phyloP scores from a whole-genome alignment of 192 early-diverging fungal species.

The Backusella westeae region DNA sequence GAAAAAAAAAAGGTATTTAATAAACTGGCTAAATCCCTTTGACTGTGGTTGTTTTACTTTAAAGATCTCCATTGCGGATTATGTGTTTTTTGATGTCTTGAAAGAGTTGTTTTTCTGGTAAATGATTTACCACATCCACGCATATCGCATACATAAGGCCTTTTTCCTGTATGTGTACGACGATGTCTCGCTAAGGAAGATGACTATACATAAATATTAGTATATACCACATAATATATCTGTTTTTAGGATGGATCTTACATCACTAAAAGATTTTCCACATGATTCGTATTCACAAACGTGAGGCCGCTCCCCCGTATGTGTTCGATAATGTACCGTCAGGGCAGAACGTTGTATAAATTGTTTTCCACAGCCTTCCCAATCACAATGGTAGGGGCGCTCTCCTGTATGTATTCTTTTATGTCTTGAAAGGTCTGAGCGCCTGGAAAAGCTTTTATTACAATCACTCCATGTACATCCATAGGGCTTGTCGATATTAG shows the following conservation, averaged over 20 bases:
- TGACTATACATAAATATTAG: slow-evolving; percentile 39
- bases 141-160: slow-evolving; percentile 69
- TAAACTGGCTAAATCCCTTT: background rate
- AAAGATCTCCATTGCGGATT: slow-evolving; percentile 47
- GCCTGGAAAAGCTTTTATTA: slow-evolving; percentile 50
- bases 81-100: slow-evolving; percentile 59
- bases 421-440: slow-evolving; percentile 55
- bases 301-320: slow-evolving; percentile 68
- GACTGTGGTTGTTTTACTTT: slow-evolving; percentile 22
- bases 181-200: slow-evolving; percentile 78
- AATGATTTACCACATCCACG: slow-evolving; percentile 74
- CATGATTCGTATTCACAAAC: slow-evolving; percentile 58
- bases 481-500: slow-evolving; percentile 34
- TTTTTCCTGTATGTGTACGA: slow-evolving; percentile 75
- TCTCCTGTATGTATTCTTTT: slow-evolving; percentile 58
- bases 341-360: slow-evolving; percentile 62
- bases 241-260: slow-evolving; percentile 28
- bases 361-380: slow-evolving; percentile 48
- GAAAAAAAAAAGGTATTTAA: background rate
- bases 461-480: slow-evolving; percentile 46
- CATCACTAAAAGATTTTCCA: slow-evolving; percentile 69
- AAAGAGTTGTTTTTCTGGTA: slow-evolving; percentile 63
- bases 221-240: background rate
- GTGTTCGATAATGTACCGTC: slow-evolving; percentile 59
- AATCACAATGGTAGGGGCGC: slow-evolving; percentile 50